phyloP scores from a whole-genome alignment of 305 asterid genomes.

The Withania somnifera region DNA sequence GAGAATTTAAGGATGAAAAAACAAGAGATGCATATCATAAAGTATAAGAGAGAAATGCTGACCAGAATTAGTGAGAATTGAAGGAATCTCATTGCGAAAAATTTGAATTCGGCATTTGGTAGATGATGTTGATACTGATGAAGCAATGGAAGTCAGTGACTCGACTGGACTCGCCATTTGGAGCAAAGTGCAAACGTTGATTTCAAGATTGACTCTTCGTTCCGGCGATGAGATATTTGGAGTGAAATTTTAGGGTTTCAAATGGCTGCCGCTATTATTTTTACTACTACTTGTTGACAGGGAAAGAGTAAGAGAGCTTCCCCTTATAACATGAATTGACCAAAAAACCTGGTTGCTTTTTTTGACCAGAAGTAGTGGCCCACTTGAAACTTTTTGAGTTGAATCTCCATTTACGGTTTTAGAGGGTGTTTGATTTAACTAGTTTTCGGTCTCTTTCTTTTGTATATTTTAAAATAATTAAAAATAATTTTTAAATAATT shows the following conservation, averaged over 20 bases:
- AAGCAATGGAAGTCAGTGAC: conserved; percentile 34
- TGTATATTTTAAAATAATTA: too few species aligned
- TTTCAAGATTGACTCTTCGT: not conserved
- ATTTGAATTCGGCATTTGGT: conserved; percentile 58
- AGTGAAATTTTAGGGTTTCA: not conserved
- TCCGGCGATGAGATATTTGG: not conserved
- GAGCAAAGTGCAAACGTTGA: not conserved
- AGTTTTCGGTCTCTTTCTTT: too few species aligned
- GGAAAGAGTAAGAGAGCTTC: too few species aligned
- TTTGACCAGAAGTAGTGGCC: too few species aligned
- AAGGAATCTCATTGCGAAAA: conserved; percentile 69
- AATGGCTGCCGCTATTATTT: not conserved
- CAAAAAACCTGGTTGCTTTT: too few species aligned
- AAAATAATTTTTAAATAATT: too few species aligned
- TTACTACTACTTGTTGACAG: too few species aligned
- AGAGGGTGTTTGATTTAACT: too few species aligned
- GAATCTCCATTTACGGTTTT: too few species aligned
- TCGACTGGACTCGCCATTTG: conserved; percentile 49
- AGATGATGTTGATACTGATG: conserved; percentile 56
- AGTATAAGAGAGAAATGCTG: conserved; percentile 2
- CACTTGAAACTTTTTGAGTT: too few species aligned
- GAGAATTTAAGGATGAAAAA: not conserved
- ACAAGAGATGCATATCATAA: not conserved
- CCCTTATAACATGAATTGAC: too few species aligned
- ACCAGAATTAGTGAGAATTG: conserved; percentile 43